phyloP scores from a whole-genome alignment of 2,329 filamentous ascomycete genomes.

The Nemania diffusa region DNA sequence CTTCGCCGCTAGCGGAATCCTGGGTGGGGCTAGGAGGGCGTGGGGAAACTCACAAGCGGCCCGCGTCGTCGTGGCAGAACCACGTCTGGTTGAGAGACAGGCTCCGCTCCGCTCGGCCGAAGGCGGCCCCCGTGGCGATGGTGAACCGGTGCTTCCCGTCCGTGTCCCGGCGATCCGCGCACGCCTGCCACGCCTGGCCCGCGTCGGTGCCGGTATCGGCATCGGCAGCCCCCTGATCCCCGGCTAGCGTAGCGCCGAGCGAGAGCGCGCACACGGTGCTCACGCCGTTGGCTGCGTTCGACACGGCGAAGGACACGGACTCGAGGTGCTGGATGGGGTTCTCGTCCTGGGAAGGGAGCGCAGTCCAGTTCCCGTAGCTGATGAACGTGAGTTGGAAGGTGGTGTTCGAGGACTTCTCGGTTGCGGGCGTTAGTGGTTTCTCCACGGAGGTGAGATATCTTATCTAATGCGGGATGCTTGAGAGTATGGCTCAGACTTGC shows the following conservation, averaged over 20 bases:
- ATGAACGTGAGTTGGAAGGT: constrained; percentile 30
- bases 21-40: too few species aligned
- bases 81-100: constrained; percentile 41
- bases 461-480: not conserved
- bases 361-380: constrained; percentile 42
- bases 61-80: constrained; percentile 42
- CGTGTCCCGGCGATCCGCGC: constrained; percentile 42
- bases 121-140: constrained; percentile 41
- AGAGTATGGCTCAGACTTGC: not conserved
- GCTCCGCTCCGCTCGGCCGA: constrained; percentile 22
- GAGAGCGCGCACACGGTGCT: constrained; percentile 41
- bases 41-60: constrained; percentile 39
- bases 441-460: not conserved
- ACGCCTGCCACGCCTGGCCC: constrained; percentile 33
- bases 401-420: constrained; percentile 18
- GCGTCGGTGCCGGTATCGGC: too few species aligned
- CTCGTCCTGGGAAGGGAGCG: constrained; percentile 34
- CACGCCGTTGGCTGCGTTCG: constrained; percentile 38
- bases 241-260: constrained; percentile 25
- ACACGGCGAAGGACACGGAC: constrained; percentile 39
- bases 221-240: not conserved
- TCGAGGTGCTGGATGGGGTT: constrained; percentile 34
- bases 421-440: not conserved
- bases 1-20: too few species aligned
- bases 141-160: constrained; percentile 42